Evolutionary conservation across 371 early-diverging fungal genomes (phyloP), one percentile per base, ranked within the genome.

Genomic region (Polyrhizophydium stewartii): DNA sequence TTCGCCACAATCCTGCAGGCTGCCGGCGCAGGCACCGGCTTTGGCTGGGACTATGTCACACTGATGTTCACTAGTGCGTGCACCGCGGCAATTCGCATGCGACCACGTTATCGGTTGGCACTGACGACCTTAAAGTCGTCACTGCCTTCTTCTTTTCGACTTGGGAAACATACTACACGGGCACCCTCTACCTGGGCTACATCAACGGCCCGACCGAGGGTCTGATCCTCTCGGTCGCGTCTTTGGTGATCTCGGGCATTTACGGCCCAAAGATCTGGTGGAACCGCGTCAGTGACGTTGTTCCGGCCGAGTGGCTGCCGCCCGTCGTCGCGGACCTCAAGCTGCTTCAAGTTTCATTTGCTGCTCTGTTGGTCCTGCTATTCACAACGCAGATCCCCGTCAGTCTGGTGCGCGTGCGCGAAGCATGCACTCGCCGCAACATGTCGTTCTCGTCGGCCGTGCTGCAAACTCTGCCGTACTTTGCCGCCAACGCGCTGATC

Each of bases 201-300:
- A 72, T 97, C 68, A 96, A 93, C 61, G 99, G 96, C 10, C 97
- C 98, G 16, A 92, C 97, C 1, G 99, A 98, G 73, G 93, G 95
- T n/a, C 82, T 98, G 27, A 74, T 93, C 35, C 43, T 90, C 7
- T 86, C 87, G 9, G 89, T 89, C 70, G 55, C 82, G 25, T 73
- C 86, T 7, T 82, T 89, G 69, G 61, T 89, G 59, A 65, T 89
- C 58, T 90, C 92, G 24, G 93, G 93, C 12, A 59, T 87, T 45
- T 79, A 77, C 59, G 93, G 93, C 0, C 70, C 84, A 80, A 51
- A 27, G 19, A 17, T 65, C 35, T 62, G 63, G 63, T 58, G 38
- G 46, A 51, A 55, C 19, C 12, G 43, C 13, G 24, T 63, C 31
- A 19, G 30, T 19, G 40, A 50, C 17, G 41, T 57, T 12, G 13